Evolutionary conservation across 2,329 filamentous ascomycete genomes (phyloP).

Genomic region (Ascochyta koolunga): DNA sequence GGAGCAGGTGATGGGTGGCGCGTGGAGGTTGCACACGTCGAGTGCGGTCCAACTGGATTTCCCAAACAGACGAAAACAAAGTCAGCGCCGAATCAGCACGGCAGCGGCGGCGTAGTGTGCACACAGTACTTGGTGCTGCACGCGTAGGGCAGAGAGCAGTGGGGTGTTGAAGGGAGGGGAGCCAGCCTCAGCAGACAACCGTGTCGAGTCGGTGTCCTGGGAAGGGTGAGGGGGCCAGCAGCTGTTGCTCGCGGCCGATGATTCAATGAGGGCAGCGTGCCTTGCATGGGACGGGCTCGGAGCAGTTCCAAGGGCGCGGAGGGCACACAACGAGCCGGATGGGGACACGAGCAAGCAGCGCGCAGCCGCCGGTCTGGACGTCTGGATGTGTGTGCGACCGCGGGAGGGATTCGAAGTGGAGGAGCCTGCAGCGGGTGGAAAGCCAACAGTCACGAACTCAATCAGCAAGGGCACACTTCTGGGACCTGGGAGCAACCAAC

Average conservation of each 20-base stretch:
- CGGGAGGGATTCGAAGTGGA: conserved; percentile 31
- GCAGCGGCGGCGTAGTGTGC: conserved; percentile 1
- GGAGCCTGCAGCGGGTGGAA: conserved; percentile 24
- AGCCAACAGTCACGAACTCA: conserved; percentile 23
- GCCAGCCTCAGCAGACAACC: conserved; percentile 14
- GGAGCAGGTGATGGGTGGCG: conserved; percentile 29
- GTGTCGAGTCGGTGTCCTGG: conserved; percentile 23
- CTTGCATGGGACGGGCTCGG: conserved; percentile 43
- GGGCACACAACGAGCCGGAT: conserved; percentile 26
- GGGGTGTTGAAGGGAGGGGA: conserved; percentile 5
- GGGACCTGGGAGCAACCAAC: conserved; percentile 37
- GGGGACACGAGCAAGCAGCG: conserved; percentile 30
- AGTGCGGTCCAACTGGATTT: conserved; percentile 22
- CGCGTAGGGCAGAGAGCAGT: conserved; percentile 2
- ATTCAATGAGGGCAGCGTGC: conserved; percentile 40
- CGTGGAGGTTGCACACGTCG: conserved; percentile 33
- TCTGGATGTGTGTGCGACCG: conserved; percentile 40
- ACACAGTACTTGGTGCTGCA: conserved; percentile 2
- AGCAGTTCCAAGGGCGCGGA: conserved; percentile 32
- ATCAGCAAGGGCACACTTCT: conserved; percentile 18
- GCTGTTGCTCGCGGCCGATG: conserved; percentile 28
- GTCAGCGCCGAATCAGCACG: conserved; percentile 9
- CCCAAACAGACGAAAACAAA: conserved; percentile 28
- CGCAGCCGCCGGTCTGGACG: conserved; percentile 37
- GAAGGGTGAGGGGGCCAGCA: conserved; percentile 24